Evolutionary conservation across 2,329 filamentous ascomycete genomes (phyloP).

Genomic region (Xylariaceae sp.): DNA sequence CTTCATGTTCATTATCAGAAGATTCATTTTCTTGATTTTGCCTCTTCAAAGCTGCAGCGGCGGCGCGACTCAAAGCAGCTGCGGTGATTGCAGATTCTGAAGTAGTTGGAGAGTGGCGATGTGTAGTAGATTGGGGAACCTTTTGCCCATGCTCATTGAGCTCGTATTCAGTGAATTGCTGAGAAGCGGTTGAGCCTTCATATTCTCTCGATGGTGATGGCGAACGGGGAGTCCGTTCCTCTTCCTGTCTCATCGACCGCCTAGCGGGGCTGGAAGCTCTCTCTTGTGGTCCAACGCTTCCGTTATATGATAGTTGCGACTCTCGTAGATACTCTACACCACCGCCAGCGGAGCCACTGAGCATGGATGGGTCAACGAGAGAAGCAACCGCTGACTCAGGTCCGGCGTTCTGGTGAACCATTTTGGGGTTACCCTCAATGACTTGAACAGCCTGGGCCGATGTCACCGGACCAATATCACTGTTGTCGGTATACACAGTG

Average conservation of each 20-base stretch:
- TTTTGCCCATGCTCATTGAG: constrained; percentile 54
- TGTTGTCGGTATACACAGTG: constrained; percentile 46
- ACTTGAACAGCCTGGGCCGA: constrained; percentile 66
- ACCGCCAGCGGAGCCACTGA: constrained; percentile 53
- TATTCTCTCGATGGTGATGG: constrained; percentile 31
- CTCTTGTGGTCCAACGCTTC: constrained; percentile 16
- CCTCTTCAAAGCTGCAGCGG: constrained; percentile 47
- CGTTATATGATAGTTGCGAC: constrained; percentile 30
- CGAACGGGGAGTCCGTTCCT: constrained; percentile 39
- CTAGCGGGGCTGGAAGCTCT: constrained; percentile 40
- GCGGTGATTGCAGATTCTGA: constrained; percentile 54
- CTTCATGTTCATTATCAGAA: constrained; percentile 32
- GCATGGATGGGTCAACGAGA: constrained; percentile 57
- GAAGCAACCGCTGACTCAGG: constrained; percentile 91
- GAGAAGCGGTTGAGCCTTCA: constrained; percentile 32
- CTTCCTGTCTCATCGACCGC: constrained; percentile 33
- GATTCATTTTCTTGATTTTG: constrained; percentile 40
- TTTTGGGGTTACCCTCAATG: constrained; percentile 67
- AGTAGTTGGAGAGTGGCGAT: constrained; percentile 48
- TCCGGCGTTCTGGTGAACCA: constrained; percentile 64
- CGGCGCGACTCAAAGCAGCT: constrained; percentile 47
- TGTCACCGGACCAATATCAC: constrained; percentile 53
- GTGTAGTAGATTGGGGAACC: constrained; percentile 38
- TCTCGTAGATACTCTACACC: constrained; percentile 43
- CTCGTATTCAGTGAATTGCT: constrained; percentile 51